Conservation (phyloP, 1,284 basidiomycete genomes). For the Tylopilus sp. region DNA sequence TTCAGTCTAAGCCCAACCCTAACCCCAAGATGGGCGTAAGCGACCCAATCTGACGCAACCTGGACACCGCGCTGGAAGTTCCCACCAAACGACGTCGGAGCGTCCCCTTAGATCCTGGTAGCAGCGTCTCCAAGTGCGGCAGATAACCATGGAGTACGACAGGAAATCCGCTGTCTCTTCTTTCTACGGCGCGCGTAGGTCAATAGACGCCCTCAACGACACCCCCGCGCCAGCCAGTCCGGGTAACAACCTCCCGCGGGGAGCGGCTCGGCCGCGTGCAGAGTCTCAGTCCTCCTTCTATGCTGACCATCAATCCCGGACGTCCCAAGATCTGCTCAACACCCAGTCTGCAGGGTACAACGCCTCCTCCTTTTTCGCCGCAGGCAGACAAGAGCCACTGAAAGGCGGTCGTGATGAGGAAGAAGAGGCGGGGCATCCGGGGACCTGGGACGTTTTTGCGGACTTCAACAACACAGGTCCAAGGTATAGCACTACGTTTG, state of each 20-base stretch:
- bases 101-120: too few relatives aligned
- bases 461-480: conserved; percentile 91
- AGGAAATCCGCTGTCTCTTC: too few relatives aligned
- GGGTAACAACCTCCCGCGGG: conserved; percentile 25
- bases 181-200: too few relatives aligned
- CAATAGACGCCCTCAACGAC: too few relatives aligned
- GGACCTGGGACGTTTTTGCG: conserved; percentile 80
- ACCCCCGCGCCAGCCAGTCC: too few relatives aligned
- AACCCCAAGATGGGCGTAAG: too few relatives aligned
- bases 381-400: conserved; percentile 66
- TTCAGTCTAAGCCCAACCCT: too few relatives aligned
- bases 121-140: too few relatives aligned
- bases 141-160: too few relatives aligned
- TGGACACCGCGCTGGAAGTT: too few relatives aligned
- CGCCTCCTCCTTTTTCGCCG: conserved; percentile 56
- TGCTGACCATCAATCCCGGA: conserved; percentile 36
- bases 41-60: too few relatives aligned
- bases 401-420: conserved; percentile 69
- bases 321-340: conserved; percentile 45
- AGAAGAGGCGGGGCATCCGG: conserved; percentile 37
- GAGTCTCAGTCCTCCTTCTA: conserved; percentile 70
- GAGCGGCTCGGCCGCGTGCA: conserved; percentile 42
- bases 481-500: conserved; percentile 65
- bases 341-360: conserved; percentile 62
- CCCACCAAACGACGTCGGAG: too few relatives aligned